Conservation (phyloP, 306 rosid species). For the Gillenia trifoliata region DNA sequence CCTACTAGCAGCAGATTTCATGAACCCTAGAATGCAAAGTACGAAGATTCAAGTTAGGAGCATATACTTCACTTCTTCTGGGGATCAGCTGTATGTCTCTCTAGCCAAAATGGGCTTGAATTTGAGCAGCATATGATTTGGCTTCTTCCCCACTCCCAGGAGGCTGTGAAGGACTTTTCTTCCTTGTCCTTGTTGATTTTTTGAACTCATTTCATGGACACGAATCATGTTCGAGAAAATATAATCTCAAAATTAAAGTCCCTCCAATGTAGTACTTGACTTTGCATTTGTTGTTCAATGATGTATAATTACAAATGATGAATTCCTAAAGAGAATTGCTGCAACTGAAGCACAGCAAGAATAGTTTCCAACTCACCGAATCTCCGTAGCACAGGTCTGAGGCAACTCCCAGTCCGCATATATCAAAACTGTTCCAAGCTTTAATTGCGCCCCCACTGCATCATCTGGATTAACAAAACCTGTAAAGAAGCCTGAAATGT, state of each 20-base stretch:
- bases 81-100: constrained; percentile 68
- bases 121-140: neutral
- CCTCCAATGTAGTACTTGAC: neutral
- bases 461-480: neutral
- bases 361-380: neutral
- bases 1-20: constrained; percentile 67
- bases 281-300: neutral
- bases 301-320: too few species aligned
- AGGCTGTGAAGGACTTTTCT: neutral
- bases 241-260: too few species aligned
- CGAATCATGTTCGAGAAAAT: too few species aligned
- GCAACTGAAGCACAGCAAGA: neutral
- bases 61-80: constrained; percentile 56
- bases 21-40: constrained; percentile 53
- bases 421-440: neutral
- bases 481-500: neutral
- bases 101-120: constrained; percentile 66
- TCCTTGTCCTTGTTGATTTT: too few species aligned
- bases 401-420: neutral
- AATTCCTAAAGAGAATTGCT: neutral
- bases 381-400: neutral
- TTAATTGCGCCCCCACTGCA: neutral
- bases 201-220: too few species aligned
- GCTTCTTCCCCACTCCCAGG: neutral
- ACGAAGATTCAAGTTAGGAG: constrained; percentile 41